phyloP scores from a whole-genome alignment of 1,139 yeast genomes.

The Candida albicans region DNA sequence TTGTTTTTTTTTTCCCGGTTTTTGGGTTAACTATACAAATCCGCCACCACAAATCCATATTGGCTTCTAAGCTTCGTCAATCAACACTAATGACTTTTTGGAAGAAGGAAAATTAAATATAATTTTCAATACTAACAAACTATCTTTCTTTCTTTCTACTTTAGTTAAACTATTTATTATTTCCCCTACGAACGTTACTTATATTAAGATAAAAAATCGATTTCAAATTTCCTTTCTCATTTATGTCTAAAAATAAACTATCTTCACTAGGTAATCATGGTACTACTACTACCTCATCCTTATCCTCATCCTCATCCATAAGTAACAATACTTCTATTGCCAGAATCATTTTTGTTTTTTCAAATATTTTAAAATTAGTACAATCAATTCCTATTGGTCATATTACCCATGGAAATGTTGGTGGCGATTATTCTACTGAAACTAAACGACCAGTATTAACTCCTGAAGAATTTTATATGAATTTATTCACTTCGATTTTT shows the following conservation, averaged over 20 bases:
- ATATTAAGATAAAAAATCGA: background rate
- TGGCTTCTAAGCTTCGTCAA: too few relatives aligned
- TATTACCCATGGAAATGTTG: background rate
- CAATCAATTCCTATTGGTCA: constrained; percentile 26
- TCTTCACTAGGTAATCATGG: constrained; percentile 23
- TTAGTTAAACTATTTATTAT: too few relatives aligned
- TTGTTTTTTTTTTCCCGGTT: too few relatives aligned
- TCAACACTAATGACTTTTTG: too few relatives aligned
- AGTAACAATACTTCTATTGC: constrained; percentile 21
- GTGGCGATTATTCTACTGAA: constrained; percentile 8
- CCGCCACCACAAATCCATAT: too few relatives aligned
- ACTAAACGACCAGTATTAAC: constrained; percentile 24
- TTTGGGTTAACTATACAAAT: too few relatives aligned
- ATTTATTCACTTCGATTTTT: constrained; percentile 57
- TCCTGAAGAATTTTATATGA: constrained; percentile 49
- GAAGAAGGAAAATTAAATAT: too few relatives aligned
- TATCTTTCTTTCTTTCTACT: too few relatives aligned
- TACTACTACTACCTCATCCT: constrained; percentile 21
- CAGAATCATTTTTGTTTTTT: constrained; percentile 16
- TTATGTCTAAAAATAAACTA: constrained; percentile 23
- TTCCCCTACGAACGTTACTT: too few relatives aligned
- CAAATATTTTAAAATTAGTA: constrained; percentile 29
- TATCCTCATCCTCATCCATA: constrained; percentile 17
- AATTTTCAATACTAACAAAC: too few relatives aligned
- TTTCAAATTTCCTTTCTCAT: constrained; percentile 2